A percentile compares a stretch with the other conserved stretches of the same genome.
phyloP scores from a whole-genome alignment of 805 yeast genomes.

The Yarrowia osloensis region DNA sequence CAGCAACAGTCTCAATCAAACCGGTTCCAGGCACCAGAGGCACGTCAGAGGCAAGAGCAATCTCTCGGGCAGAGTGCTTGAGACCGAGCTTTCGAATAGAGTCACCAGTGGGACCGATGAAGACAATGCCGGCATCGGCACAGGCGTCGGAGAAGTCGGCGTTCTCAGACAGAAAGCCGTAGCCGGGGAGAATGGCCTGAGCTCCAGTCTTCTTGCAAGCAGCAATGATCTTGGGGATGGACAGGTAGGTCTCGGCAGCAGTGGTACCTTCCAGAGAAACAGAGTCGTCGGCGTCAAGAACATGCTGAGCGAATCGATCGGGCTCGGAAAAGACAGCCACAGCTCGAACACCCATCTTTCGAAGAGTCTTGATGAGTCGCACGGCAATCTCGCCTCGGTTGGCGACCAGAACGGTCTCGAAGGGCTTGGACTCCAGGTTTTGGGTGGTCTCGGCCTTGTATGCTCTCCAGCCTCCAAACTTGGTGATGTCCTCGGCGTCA shows the following conservation, averaged over 20 bases:
- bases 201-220: constrained; percentile 85
- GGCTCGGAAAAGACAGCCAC: constrained; percentile 91
- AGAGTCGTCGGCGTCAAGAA: constrained; percentile 76
- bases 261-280: constrained; percentile 76
- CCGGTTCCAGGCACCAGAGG: constrained; percentile 98
- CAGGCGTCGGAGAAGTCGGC: constrained; percentile 94
- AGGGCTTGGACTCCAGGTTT: constrained; percentile 54
- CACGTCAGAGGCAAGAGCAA: constrained; percentile 87
- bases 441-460: constrained; percentile 48
- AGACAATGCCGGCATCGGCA: constrained; percentile 76
- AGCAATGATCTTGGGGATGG: constrained; percentile 76
- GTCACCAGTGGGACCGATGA: constrained; percentile 96
- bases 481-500: constrained; percentile 75
- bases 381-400: constrained; percentile 98
- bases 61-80: constrained; percentile 94
- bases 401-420: constrained; percentile 85
- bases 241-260: constrained; percentile 89
- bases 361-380: constrained; percentile 84
- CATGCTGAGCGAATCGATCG: constrained; percentile 88
- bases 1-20: constrained; percentile 66
- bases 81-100: constrained; percentile 89
- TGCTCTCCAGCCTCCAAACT: constrained; percentile 83
- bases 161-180: constrained; percentile 94
- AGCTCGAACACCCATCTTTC: constrained; percentile 72
- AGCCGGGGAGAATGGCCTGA: constrained; percentile 97